phyloP scores from a whole-genome alignment of 371 early-diverging fungal species.

The Blastocladiella emersonii region DNA sequence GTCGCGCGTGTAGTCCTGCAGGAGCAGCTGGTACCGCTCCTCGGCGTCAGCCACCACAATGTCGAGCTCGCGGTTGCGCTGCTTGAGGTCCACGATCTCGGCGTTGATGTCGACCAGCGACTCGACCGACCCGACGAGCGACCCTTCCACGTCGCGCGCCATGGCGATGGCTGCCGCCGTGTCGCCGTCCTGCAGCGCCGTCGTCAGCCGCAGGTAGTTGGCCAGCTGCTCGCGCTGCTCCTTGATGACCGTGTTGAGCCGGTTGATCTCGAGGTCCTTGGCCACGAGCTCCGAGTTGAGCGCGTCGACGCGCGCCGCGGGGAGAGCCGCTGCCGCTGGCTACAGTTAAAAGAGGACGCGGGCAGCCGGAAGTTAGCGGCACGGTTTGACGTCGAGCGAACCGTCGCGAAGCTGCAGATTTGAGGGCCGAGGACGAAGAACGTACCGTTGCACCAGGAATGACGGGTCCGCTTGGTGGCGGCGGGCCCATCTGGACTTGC shows the following conservation, averaged over 20 bases:
- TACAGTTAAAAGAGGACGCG: too few species aligned
- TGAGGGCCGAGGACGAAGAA: too few species aligned
- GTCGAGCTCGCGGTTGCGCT: constrained; percentile 17
- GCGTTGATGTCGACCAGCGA: constrained; percentile 11
- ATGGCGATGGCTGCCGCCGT: background rate
- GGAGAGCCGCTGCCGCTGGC: too few species aligned
- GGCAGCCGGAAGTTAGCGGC: too few species aligned
- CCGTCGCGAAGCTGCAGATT: too few species aligned
- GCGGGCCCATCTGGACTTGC: background rate
- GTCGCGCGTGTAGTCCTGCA: constrained; percentile 23
- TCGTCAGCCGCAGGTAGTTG: background rate
- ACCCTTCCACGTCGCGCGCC: background rate
- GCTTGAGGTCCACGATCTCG: constrained; percentile 1
- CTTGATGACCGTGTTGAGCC: background rate
- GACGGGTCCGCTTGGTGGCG: too few species aligned
- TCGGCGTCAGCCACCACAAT: constrained; percentile 21
- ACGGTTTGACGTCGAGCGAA: too few species aligned
- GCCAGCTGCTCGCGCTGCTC: background rate
- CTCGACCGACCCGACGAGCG: constrained; percentile 12
- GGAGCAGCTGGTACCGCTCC: constrained; percentile 10
- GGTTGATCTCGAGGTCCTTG: background rate
- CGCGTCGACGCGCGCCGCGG: background rate
- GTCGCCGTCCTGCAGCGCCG: background rate
- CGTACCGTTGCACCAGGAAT: background rate
- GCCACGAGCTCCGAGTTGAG: background rate